Percentiles rank a stretch among this genome's conserved stretches.
These are phyloP conservation scores for Xylariomycetidae sp. DNA, from an alignment of 2,329 filamentous ascomycete genomes.

Conservation along the genomic window DNA sequence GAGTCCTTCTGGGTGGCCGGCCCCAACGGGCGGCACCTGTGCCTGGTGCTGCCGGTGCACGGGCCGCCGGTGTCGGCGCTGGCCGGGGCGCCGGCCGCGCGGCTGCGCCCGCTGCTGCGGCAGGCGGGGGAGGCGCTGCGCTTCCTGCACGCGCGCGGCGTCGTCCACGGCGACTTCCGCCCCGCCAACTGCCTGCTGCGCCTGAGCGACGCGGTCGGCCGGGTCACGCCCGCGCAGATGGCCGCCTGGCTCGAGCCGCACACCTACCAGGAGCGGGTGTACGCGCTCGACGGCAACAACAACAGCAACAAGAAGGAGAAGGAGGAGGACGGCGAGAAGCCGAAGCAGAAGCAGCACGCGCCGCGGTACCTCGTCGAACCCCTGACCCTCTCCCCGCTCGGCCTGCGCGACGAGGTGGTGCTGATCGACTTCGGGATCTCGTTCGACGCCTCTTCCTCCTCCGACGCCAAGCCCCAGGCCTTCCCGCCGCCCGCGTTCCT, in stretches of 20 bases:
- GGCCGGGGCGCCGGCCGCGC: too few relatives aligned
- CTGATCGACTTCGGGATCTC: neutral
- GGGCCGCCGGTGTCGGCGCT: neutral
- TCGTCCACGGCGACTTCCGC: neutral
- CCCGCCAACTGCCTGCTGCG: neutral
- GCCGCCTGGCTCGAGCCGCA: too few relatives aligned
- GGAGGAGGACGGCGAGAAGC: too few relatives aligned
- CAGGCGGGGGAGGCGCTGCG: neutral
- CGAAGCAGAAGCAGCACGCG: too few relatives aligned
- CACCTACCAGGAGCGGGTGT: too few relatives aligned
- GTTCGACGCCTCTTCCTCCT: neutral
- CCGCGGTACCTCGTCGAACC: neutral
- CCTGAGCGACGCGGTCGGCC: too few relatives aligned
- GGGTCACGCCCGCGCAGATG: too few relatives aligned
- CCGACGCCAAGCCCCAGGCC: neutral
- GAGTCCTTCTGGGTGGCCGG: neutral
- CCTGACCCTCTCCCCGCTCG: neutral
- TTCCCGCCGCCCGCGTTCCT: neutral
- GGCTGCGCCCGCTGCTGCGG: neutral
- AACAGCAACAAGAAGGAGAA: neutral
- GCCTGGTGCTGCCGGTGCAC: neutral
- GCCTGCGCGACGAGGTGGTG: neutral
- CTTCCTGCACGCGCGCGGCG: neutral
- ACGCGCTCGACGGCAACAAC: too few relatives aligned
- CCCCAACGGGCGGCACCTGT: neutral